These are phyloP conservation scores for Eutrema salsugineum DNA, from an alignment of 441 rosid genomes.

Conservation along the genomic window DNA sequence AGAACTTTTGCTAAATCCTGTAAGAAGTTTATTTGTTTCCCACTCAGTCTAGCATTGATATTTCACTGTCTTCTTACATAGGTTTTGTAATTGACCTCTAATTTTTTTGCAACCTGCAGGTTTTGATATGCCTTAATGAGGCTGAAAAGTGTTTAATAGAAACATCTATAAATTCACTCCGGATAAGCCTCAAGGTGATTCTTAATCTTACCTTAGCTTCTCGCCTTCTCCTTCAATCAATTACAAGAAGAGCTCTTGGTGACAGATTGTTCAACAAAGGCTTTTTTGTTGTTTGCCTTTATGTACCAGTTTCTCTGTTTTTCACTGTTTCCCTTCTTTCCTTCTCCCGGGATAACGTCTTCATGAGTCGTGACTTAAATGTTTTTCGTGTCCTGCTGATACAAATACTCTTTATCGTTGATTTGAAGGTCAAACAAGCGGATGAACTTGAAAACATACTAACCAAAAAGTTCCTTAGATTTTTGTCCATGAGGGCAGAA, in stretches of 20 bases:
- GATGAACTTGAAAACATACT: constrained; percentile 96
- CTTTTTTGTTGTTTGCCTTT: background rate
- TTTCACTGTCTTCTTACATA: background rate
- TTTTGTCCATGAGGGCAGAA: constrained; percentile 98
- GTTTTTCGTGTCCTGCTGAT: background rate
- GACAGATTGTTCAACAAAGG: background rate
- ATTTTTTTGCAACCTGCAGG: constrained; percentile 37
- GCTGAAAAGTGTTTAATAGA: constrained; percentile 96
- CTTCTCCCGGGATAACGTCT: background rate
- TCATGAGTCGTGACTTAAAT: background rate
- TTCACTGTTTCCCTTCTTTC: background rate
- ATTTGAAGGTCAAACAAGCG: constrained; percentile 76
- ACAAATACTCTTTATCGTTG: background rate
- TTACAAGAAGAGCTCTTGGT: background rate
- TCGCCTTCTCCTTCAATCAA: background rate
- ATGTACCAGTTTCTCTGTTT: background rate
- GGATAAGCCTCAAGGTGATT: constrained; percentile 90
- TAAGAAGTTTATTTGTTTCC: constrained; percentile 41
- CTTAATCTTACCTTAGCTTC: constrained; percentile 11
- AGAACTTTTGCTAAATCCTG: constrained; percentile 90
- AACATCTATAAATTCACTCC: constrained; percentile 91
- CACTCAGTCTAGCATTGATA: constrained; percentile 1
- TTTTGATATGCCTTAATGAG: constrained; percentile 92
- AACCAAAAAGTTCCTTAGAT: constrained; percentile 84
- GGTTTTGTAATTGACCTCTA: background rate